Percentiles rank a stretch among this genome's conserved stretches.
Evolutionary conservation across 495 filamentous ascomycete genomes (phyloP).

Genomic region (Penicillium daleae): DNA sequence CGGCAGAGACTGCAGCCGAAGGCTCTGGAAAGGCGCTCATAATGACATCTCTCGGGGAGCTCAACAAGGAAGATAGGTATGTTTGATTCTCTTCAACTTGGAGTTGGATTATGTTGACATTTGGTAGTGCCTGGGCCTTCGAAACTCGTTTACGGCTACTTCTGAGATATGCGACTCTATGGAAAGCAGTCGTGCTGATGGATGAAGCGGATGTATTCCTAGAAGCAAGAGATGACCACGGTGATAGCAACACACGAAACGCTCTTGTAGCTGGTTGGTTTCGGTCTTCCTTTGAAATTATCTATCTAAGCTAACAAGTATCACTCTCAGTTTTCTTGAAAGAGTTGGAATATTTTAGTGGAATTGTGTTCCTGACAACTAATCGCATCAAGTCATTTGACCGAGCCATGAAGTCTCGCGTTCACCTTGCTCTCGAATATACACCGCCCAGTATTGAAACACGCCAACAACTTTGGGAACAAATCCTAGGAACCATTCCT

Average conservation of each 20-base stretch:
- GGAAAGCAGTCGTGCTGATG: slow-evolving; percentile 1
- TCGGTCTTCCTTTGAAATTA: neutral
- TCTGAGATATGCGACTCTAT: neutral
- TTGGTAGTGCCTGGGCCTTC: neutral
- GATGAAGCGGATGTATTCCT: slow-evolving; percentile 14
- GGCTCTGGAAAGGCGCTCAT: neutral
- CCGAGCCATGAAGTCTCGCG: slow-evolving; percentile 9
- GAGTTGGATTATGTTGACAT: neutral
- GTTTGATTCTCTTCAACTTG: neutral
- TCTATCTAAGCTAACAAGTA: neutral
- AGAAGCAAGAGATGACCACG: slow-evolving; percentile 1
- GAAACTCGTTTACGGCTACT: neutral
- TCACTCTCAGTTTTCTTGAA: neutral
- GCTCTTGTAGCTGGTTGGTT: neutral
- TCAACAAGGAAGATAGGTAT: slow-evolving; percentile 1
- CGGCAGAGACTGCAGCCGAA: neutral
- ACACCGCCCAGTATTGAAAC: slow-evolving; percentile 6
- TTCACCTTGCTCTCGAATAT: slow-evolving; percentile 15
- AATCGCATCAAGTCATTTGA: slow-evolving; percentile 15
- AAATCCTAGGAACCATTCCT: neutral
- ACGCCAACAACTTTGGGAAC: slow-evolving; percentile 9
- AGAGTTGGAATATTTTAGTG: neutral
- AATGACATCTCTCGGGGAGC: neutral
- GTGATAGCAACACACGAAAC: neutral
- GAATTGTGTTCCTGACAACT: slow-evolving; percentile 8